A percentile compares a stretch with the other conserved stretches of the same genome.
These are phyloP conservation scores for Reticulascus tulasneorum DNA, from an alignment of 2,329 filamentous ascomycete genomes.

Conservation along the genomic window DNA sequence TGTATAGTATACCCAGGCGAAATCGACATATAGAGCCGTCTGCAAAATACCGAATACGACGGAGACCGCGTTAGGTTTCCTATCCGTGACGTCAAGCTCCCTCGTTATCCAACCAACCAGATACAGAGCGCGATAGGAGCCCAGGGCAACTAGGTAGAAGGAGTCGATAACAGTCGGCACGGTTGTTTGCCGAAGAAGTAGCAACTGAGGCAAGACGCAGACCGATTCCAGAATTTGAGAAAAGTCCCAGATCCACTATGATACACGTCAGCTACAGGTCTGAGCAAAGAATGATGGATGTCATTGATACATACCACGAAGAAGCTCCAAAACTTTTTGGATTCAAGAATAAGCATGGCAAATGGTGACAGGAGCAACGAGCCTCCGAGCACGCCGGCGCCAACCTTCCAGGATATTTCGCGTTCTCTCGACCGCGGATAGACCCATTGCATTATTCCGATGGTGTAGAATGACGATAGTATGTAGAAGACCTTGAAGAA, in stretches of 20 bases:
- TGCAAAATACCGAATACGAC: conserved; percentile 86
- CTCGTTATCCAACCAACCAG: conserved; percentile 86
- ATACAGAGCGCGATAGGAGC: conserved; percentile 84
- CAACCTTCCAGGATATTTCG: conserved; percentile 92
- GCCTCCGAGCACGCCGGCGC: conserved; percentile 62
- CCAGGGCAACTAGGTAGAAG: conserved; percentile 87
- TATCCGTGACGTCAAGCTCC: conserved; percentile 53
- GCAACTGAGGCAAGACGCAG: conserved; percentile 84
- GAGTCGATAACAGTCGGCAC: conserved; percentile 95
- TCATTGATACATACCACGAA: conserved; percentile 38
- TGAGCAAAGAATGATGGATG: background rate
- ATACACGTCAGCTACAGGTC: conserved; percentile 12
- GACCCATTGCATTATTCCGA: conserved; percentile 80
- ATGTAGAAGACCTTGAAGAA: conserved; percentile 90
- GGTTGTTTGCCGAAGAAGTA: conserved; percentile 89
- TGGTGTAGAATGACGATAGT: conserved; percentile 76
- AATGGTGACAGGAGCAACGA: conserved; percentile 68
- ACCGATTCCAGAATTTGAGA: conserved; percentile 89
- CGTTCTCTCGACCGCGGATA: conserved; percentile 85
- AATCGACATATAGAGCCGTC: conserved; percentile 86
- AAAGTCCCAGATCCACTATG: conserved; percentile 77
- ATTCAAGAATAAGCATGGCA: conserved; percentile 64
- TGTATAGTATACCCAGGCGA: conserved; percentile 95
- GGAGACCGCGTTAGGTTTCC: conserved; percentile 64
- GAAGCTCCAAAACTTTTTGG: conserved; percentile 41